phyloP scores from a whole-genome alignment of 2,329 filamentous ascomycete species.

The Talaromyces sp. region DNA sequence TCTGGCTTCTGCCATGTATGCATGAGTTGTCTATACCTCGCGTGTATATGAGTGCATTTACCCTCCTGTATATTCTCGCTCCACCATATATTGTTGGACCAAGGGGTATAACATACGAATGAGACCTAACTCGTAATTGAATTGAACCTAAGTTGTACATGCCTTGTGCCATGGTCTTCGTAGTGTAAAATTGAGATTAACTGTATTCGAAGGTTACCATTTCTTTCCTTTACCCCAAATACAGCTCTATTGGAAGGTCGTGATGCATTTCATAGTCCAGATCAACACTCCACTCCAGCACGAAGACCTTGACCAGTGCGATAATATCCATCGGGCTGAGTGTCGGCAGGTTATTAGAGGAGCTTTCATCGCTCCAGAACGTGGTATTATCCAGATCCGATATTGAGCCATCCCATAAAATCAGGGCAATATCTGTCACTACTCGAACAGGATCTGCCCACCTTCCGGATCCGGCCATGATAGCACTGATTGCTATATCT shows the following conservation, averaged over 20 bases:
- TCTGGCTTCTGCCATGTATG: background rate
- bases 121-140: background rate
- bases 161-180: background rate
- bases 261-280: conserved; percentile 15
- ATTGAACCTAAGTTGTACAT: background rate
- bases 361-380: too few species aligned
- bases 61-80: background rate
- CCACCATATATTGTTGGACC: background rate
- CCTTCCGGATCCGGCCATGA: too few species aligned
- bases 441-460: too few species aligned
- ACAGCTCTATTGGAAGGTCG: conserved; percentile 8
- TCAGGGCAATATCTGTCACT: too few species aligned
- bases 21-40: background rate
- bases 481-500: too few species aligned
- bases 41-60: background rate
- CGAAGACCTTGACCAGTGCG: conserved; percentile 15
- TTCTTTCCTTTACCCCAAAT: background rate
- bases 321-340: background rate
- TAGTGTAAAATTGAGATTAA: background rate
- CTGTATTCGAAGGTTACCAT: too few species aligned
- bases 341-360: too few species aligned
- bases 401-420: too few species aligned
- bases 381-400: too few species aligned
- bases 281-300: conserved; percentile 14
- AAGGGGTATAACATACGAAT: background rate